Percentiles rank a stretch among this genome's conserved stretches.
These are phyloP conservation scores for Aspergillus hortae DNA, from an alignment of 2,329 filamentous ascomycete species.

Conservation along the genomic window DNA sequence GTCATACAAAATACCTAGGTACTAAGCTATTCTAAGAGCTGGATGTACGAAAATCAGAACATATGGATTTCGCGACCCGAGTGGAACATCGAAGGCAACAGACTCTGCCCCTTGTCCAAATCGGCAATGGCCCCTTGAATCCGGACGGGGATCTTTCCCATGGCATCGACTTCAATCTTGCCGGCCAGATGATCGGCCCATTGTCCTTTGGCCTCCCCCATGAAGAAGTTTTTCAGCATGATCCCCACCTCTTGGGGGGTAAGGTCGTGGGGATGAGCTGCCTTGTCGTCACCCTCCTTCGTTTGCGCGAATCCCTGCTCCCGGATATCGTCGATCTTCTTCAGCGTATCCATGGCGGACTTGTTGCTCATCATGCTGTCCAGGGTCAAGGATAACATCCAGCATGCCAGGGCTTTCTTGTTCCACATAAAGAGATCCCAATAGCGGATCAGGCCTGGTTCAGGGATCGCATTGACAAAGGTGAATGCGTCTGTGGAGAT, in stretches of 20 bases:
- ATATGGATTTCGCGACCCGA: constrained; percentile 7
- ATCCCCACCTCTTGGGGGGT: background rate
- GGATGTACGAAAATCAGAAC: background rate
- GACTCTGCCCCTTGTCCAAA: background rate
- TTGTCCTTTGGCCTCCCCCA: background rate
- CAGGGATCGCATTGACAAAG: constrained; percentile 14
- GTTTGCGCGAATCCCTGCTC: background rate
- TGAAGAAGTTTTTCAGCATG: background rate
- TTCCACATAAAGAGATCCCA: constrained; percentile 12
- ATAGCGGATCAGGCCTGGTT: constrained; percentile 13
- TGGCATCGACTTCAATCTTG: background rate
- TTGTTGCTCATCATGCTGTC: constrained; percentile 1
- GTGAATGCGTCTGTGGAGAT: constrained; percentile 14
- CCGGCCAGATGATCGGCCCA: constrained; percentile 1
- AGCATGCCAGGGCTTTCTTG: constrained; percentile 9
- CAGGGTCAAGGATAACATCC: background rate
- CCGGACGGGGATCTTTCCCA: constrained; percentile 1
- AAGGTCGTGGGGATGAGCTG: background rate
- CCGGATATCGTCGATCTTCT: background rate
- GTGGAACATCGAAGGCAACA: constrained; percentile 8
- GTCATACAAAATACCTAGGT: too few relatives aligned
- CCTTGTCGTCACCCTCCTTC: background rate
- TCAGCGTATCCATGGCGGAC: background rate
- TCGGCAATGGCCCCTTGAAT: constrained; percentile 7
- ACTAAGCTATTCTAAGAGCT: too few relatives aligned